Conservation (phyloP, 352 stramenopile genomes). For the Nothophytophthora sp. region DNA sequence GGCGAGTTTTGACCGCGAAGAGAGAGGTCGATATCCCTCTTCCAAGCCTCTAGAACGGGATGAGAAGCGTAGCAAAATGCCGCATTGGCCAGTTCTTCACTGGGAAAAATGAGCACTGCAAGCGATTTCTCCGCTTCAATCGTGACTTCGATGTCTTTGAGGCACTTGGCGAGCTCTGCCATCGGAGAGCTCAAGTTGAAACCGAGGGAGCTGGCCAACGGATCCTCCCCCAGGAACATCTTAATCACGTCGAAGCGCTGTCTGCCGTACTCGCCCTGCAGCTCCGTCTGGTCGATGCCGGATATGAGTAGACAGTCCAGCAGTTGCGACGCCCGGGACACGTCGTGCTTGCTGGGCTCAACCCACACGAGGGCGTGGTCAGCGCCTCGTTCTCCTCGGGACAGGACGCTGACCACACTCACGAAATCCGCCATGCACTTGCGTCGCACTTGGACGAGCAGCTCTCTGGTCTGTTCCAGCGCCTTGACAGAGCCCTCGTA, state of each 20-base stretch:
- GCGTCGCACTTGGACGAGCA: constrained; percentile 56
- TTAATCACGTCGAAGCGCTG: constrained; percentile 66
- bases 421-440: constrained; percentile 77
- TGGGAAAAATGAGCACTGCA: constrained; percentile 48
- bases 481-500: constrained; percentile 80
- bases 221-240: constrained; percentile 48
- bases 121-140: constrained; percentile 65
- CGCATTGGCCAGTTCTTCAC: constrained; percentile 61
- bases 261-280: constrained; percentile 67
- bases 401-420: constrained; percentile 65
- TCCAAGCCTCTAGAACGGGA: constrained; percentile 61
- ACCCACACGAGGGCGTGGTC: constrained; percentile 31
- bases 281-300: constrained; percentile 45
- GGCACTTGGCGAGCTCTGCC: constrained; percentile 29
- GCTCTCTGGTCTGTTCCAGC: constrained; percentile 62
- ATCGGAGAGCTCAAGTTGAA: constrained; percentile 39
- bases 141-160: constrained; percentile 56
- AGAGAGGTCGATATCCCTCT: constrained; percentile 36
- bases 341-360: constrained; percentile 53
- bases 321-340: constrained; percentile 55
- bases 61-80: constrained; percentile 57
- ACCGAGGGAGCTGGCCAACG: constrained; percentile 25
- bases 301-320: constrained; percentile 64
- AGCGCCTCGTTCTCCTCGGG: constrained; percentile 38
- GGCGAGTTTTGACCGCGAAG: not conserved